Percentiles rank a stretch among this genome's conserved stretches.
Conservation (phyloP, 352 stramenopile genomes). For the Globisporangium acanthophoron region DNA sequence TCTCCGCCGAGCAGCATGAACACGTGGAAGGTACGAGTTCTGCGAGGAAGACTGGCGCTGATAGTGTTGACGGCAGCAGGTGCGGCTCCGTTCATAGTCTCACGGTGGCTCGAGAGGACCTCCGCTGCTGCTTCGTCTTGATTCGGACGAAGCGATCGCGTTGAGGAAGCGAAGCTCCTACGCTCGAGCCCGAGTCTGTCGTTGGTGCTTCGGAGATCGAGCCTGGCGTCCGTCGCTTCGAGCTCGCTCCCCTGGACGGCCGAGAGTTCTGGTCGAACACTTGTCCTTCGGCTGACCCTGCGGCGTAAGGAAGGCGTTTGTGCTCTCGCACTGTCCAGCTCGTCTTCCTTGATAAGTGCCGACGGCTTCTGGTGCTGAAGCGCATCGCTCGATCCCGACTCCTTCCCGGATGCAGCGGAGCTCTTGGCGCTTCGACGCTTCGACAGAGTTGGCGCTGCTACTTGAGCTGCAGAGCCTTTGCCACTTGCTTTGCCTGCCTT, state of each 20-base stretch:
- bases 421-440: neutral
- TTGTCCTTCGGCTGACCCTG: neutral
- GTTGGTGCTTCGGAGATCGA: too few relatives aligned
- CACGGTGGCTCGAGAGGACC: too few relatives aligned
- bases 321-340: neutral
- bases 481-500: neutral
- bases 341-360: neutral
- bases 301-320: neutral
- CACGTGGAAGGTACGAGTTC: constrained; percentile 2
- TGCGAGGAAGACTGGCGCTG: neutral
- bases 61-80: neutral
- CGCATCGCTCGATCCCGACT: neutral
- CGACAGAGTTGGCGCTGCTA: neutral
- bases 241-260: neutral
- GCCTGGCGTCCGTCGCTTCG: neutral
- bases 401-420: neutral
- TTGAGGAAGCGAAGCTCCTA: neutral
- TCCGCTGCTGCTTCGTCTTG: neutral
- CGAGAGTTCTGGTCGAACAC: neutral
- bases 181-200: too few relatives aligned
- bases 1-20: constrained; percentile 33
- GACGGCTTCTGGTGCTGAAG: neutral
- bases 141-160: neutral
- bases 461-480: neutral
- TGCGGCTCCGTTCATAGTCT: neutral